Conservation (phyloP, 2,329 filamentous ascomycete genomes). For the Geosmithia morbida region DNA sequence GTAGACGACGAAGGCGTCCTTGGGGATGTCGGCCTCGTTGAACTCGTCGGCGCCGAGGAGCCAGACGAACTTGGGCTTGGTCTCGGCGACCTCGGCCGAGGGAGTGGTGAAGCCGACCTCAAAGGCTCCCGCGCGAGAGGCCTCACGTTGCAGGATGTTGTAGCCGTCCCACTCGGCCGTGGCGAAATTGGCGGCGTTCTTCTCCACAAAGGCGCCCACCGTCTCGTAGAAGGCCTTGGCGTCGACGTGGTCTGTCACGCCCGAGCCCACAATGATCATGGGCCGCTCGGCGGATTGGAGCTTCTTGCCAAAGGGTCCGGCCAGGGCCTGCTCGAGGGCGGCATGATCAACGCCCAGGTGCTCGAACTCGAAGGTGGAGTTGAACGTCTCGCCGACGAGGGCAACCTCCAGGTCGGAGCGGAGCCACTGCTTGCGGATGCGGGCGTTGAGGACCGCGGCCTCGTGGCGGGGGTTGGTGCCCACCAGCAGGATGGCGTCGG, state of each 20-base stretch:
- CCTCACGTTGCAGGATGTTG: constrained; percentile 88
- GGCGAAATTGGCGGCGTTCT: constrained; percentile 77
- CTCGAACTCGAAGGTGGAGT: constrained; percentile 91
- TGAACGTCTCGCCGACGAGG: constrained; percentile 78
- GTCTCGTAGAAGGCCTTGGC: constrained; percentile 89
- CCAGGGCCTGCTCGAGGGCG: constrained; percentile 71
- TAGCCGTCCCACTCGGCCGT: constrained; percentile 93
- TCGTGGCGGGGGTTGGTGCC: constrained; percentile 94
- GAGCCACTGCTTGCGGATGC: constrained; percentile 96
- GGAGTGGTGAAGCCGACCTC: constrained; percentile 91
- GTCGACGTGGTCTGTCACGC: constrained; percentile 79
- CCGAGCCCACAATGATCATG: constrained; percentile 93
- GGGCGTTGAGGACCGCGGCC: constrained; percentile 86
- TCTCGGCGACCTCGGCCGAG: constrained; percentile 66
- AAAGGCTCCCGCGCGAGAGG: constrained; percentile 84
- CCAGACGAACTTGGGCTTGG: constrained; percentile 90
- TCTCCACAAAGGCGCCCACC: constrained; percentile 81
- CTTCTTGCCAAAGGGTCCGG: constrained; percentile 86
- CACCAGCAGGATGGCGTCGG: constrained; percentile 80
- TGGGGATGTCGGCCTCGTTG: constrained; percentile 71
- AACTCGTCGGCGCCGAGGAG: constrained; percentile 92
- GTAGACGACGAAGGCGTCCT: constrained; percentile 93
- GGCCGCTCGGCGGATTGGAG: constrained; percentile 75
- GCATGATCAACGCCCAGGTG: constrained; percentile 70
- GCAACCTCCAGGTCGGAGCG: constrained; percentile 88